phyloP scores from a whole-genome alignment of 441 rosid species.

The Erysimum cheiri region DNA sequence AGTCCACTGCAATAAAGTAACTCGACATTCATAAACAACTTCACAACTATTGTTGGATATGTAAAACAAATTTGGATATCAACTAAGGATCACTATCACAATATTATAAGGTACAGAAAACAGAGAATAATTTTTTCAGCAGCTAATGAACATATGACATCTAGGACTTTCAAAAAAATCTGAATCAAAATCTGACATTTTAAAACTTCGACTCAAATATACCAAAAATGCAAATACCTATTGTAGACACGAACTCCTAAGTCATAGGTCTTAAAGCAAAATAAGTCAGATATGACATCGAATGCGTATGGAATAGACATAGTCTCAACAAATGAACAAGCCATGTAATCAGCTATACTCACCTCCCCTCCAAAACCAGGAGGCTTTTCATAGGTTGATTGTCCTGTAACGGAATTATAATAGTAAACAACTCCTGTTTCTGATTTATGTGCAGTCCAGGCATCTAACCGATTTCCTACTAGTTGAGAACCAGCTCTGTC shows the following conservation, averaged over 20 bases:
- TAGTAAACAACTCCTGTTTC: conserved; percentile 84
- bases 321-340: conserved; percentile 31
- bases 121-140: background rate
- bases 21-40: conserved; percentile 7
- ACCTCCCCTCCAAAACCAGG: conserved; percentile 86
- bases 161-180: background rate
- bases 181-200: conserved; percentile 1
- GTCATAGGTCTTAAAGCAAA: conserved; percentile 16
- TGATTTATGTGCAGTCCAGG: conserved; percentile 97
- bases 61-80: conserved; percentile 7
- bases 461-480: conserved; percentile 58
- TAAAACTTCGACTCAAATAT: background rate
- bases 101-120: conserved; percentile 2
- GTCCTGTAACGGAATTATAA: conserved; percentile 87
- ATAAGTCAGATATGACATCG: background rate
- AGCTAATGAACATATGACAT: conserved; percentile 20
- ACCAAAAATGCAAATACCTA: conserved; percentile 20
- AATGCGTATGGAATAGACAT: background rate
- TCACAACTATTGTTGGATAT: conserved; percentile 15
- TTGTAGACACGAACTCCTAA: conserved; percentile 5
- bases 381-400: conserved; percentile 92
- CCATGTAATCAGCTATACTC: conserved; percentile 41
- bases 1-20: background rate
- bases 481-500: conserved; percentile 54
- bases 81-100: conserved; percentile 15